Percentiles rank a stretch among this genome's conserved stretches.
These are phyloP conservation scores for Zalaria sp. DNA, from an alignment of 2,329 filamentous ascomycete genomes.

Conservation along the genomic window DNA sequence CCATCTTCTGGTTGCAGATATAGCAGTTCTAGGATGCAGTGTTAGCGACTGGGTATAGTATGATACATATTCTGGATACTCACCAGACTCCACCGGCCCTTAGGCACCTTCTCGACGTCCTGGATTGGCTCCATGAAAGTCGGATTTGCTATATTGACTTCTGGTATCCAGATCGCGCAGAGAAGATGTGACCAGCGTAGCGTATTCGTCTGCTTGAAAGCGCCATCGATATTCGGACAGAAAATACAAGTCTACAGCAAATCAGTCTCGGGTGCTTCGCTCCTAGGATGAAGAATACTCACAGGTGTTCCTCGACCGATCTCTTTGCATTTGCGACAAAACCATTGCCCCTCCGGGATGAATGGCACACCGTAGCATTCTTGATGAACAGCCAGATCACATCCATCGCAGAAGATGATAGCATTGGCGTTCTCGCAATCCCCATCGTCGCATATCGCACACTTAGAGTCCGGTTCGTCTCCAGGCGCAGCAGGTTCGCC, in stretches of 20 bases:
- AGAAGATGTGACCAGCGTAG: constrained; percentile 95
- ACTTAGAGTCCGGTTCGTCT: constrained; percentile 94
- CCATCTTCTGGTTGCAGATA: constrained; percentile 95
- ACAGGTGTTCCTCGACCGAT: constrained; percentile 83
- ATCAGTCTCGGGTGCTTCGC: constrained; percentile 4
- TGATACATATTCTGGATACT: constrained; percentile 7
- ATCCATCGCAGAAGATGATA: constrained; percentile 97
- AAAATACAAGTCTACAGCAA: constrained; percentile 72
- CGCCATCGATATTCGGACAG: constrained; percentile 92
- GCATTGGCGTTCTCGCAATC: constrained; percentile 99
- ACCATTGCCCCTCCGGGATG: constrained; percentile 96
- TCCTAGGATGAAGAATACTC: constrained; percentile 20
- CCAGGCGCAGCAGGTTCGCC: constrained; percentile 68
- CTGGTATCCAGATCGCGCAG: constrained; percentile 97
- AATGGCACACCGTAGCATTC: constrained; percentile 98
- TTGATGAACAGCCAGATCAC: constrained; percentile 92
- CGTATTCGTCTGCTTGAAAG: constrained; percentile 94
- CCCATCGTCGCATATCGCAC: constrained; percentile 95
- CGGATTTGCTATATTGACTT: constrained; percentile 87
- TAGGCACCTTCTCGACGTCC: constrained; percentile 94
- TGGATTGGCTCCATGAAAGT: constrained; percentile 98
- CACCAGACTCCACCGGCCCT: constrained; percentile 75
- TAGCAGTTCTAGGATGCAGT: constrained; percentile 55
- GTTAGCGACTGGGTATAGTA: neutral
- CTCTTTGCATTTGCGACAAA: constrained; percentile 91